phyloP scores from a whole-genome alignment of 352 stramenopile species.

The Thalassiosira tumida region DNA sequence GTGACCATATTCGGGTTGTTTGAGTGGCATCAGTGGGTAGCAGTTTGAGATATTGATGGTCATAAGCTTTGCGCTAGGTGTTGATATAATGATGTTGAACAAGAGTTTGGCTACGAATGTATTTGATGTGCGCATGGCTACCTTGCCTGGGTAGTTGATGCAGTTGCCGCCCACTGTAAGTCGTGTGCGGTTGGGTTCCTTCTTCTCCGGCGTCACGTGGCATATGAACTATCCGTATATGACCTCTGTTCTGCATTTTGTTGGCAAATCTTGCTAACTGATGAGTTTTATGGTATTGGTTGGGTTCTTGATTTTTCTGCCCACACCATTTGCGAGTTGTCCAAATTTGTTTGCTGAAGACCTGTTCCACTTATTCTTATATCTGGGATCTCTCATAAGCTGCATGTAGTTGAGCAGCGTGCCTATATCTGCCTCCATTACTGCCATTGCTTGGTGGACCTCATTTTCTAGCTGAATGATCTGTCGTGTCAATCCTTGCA shows the following conservation, averaged over 20 bases:
- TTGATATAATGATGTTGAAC: conserved; percentile 58
- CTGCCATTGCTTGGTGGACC: background rate
- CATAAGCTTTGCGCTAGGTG: conserved; percentile 34
- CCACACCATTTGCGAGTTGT: conserved; percentile 11
- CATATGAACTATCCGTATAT: background rate
- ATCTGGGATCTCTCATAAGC: background rate
- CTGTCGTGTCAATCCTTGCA: background rate
- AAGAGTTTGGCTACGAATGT: conserved; percentile 42
- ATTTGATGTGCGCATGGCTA: conserved; percentile 45
- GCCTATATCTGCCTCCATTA: conserved; percentile 27
- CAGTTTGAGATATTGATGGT: conserved; percentile 60
- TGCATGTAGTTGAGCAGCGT: conserved; percentile 30
- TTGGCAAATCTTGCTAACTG: background rate
- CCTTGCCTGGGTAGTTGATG: conserved; percentile 13
- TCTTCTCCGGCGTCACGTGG: background rate
- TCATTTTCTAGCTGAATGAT: background rate
- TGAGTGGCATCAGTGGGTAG: conserved; percentile 37
- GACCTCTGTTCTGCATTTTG: background rate
- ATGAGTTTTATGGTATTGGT: conserved; percentile 45
- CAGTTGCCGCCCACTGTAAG: conserved; percentile 24
- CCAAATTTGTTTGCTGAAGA: too few relatives aligned
- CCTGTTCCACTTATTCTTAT: conserved; percentile 49
- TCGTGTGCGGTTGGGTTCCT: background rate
- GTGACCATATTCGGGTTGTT: conserved; percentile 57
- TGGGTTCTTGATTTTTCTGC: background rate